A percentile compares a stretch with the other conserved stretches of the same genome.
Conservation (phyloP, 305 asterid genomes). For the Fraxinus paxiana region DNA sequence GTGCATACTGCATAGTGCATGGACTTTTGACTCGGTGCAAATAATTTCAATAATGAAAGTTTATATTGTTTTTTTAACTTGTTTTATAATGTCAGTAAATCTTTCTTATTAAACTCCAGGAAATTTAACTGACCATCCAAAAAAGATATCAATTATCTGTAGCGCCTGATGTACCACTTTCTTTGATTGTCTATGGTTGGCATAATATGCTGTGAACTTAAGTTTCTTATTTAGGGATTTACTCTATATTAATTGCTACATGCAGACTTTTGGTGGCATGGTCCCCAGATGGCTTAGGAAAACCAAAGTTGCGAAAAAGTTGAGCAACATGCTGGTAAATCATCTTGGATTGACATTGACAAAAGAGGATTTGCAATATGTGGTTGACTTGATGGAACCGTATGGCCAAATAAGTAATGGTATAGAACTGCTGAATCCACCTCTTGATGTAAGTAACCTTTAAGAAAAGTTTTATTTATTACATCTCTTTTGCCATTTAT, state of each 20-base stretch:
- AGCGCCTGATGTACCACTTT: conserved; percentile 1
- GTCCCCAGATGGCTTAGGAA: conserved; percentile 80
- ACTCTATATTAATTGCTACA: conserved; percentile 22
- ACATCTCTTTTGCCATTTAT: background rate
- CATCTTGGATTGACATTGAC: conserved; percentile 86
- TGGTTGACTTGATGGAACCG: conserved; percentile 95
- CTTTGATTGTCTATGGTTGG: background rate
- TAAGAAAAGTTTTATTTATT: background rate
- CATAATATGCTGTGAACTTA: background rate
- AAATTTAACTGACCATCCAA: background rate
- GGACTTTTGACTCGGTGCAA: background rate
- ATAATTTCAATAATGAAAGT: background rate
- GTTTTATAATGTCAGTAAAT: background rate
- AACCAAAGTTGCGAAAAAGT: conserved; percentile 46
- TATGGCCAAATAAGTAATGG: conserved; percentile 85
- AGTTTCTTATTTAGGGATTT: conserved; percentile 2
- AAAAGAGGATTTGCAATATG: conserved; percentile 78
- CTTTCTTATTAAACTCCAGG: background rate
- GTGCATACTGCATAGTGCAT: background rate
- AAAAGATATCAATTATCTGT: background rate
- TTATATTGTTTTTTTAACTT: background rate
- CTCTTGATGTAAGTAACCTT: conserved; percentile 63
- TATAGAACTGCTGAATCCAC: conserved; percentile 72
- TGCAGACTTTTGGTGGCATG: conserved; percentile 68
- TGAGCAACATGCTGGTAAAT: conserved; percentile 68